Base-by-base conservation (phyloP, 2,329 filamentous ascomycete species). In the Tricladium varicosporioides region DNA sequence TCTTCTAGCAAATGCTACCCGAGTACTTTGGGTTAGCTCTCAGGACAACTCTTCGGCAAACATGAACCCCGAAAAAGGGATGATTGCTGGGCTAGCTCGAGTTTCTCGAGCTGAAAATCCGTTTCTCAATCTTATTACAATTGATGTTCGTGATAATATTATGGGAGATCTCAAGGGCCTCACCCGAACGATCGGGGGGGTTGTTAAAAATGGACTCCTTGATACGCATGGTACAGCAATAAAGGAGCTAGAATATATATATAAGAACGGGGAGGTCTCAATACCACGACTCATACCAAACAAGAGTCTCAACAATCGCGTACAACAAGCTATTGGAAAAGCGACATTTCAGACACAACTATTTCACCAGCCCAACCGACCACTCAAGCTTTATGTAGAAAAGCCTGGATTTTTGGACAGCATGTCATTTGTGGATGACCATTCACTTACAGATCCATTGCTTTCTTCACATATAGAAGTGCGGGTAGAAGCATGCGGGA, bases 211-310 rank as follows among this genome's bases (percentile, higher is more conserved):
- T 52, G 18, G 19, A 16, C 45, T 52, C 8, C 19, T 27, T 15
- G 11, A 43, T 31, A 22, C 18, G 7, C 14, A 33, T 27, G 16
- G 18, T 9, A n/a, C 33, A 18, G 13, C 36, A 31, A n/a, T n/a
- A n/a, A 44, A 46, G 44, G 44, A 46, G 44, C 44, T 46, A 0
- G 66, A 68, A 51, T 68, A 66, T 46, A 48, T 63, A 16, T 40
- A 66, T 8, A 58, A 59, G 43, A 47, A 63, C 40, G 48, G 51
- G 15, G 19, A 59, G 2, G 55, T 63, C 44, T 54, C 59, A 18
- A 67, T 64, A 11, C 11, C 54, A 61, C 18, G 56, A 65, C 33
- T 54, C 55, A 14, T 46, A 57, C 18, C 32, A 57, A 14, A 56
- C 36, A 33, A 15, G 2, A 32, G 14, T 7, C 42, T 61, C 47